phyloP scores from a whole-genome alignment of 1,139 yeast genomes.

The Zygosaccharomyces sapae region DNA sequence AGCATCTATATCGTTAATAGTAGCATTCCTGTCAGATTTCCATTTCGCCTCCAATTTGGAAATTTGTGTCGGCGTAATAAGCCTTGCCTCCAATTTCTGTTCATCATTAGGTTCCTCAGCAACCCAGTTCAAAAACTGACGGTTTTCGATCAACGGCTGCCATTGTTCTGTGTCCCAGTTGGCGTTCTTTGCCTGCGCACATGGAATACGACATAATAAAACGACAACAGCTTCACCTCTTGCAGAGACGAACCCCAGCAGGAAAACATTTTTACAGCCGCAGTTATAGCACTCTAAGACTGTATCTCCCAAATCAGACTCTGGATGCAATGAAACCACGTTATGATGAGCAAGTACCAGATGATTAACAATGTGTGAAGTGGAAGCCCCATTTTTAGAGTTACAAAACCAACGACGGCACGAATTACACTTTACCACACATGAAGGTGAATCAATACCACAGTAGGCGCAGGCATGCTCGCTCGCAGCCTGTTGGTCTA shows the following conservation, averaged over 20 bases:
- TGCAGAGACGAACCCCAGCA: slow-evolving; percentile 84
- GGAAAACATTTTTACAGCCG: slow-evolving; percentile 76
- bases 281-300: slow-evolving; percentile 87
- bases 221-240: slow-evolving; percentile 85
- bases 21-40: slow-evolving; percentile 68
- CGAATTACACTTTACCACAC: slow-evolving; percentile 70
- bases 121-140: slow-evolving; percentile 78
- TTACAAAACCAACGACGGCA: slow-evolving; percentile 93
- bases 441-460: slow-evolving; percentile 61
- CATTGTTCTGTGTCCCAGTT: slow-evolving; percentile 89
- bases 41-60: slow-evolving; percentile 74
- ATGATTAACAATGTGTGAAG: slow-evolving; percentile 86
- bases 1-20: slow-evolving; percentile 52
- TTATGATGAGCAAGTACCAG: slow-evolving; percentile 78
- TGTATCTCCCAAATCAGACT: slow-evolving; percentile 81
- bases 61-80: slow-evolving; percentile 62
- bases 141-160: slow-evolving; percentile 80
- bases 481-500: slow-evolving; percentile 17
- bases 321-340: slow-evolving; percentile 68
- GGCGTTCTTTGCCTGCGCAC: slow-evolving; percentile 69
- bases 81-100: slow-evolving; percentile 51
- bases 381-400: slow-evolving; percentile 52
- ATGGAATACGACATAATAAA: slow-evolving; percentile 81
- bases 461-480: slow-evolving; percentile 67
- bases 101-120: slow-evolving; percentile 67